phyloP scores from a whole-genome alignment of 31 red algal species.

The Porphyra umbilicalis region DNA sequence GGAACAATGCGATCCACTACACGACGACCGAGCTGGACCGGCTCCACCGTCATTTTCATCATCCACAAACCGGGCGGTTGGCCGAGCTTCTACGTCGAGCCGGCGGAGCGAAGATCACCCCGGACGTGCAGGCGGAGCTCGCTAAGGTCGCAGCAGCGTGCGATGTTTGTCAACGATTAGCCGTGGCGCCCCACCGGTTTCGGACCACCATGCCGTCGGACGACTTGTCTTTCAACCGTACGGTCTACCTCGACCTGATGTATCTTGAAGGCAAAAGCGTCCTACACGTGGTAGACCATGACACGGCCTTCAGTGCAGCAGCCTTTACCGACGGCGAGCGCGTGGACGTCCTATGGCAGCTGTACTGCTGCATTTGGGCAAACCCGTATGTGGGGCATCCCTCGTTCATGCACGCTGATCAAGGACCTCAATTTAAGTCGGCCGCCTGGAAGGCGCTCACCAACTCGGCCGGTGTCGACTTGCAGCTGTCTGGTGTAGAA shows the following conservation, averaged over 20 bases:
- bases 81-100: background rate
- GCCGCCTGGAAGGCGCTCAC: background rate
- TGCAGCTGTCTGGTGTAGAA: background rate
- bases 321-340: background rate
- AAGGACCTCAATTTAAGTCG: constrained; percentile 27
- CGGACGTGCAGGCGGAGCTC: background rate
- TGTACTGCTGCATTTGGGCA: constrained; percentile 8
- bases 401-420: background rate
- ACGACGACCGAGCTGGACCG: no score
- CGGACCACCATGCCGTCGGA: constrained; percentile 1
- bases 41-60: background rate
- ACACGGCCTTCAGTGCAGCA: constrained; percentile 17
- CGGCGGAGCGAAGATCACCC: background rate
- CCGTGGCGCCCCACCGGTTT: background rate
- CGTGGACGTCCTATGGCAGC: background rate
- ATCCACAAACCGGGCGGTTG: background rate
- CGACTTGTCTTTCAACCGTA: constrained; percentile 13
- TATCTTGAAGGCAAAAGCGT: background rate
- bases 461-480: background rate
- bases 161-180: no score
- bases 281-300: constrained; percentile 21
- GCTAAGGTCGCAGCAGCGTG: background rate
- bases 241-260: constrained; percentile 16
- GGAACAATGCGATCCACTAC: background rate
- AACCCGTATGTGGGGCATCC: constrained; percentile 6